Base-by-base conservation (phyloP, 148 eudicot genomes). In the Rhododendron mucronatum region DNA sequence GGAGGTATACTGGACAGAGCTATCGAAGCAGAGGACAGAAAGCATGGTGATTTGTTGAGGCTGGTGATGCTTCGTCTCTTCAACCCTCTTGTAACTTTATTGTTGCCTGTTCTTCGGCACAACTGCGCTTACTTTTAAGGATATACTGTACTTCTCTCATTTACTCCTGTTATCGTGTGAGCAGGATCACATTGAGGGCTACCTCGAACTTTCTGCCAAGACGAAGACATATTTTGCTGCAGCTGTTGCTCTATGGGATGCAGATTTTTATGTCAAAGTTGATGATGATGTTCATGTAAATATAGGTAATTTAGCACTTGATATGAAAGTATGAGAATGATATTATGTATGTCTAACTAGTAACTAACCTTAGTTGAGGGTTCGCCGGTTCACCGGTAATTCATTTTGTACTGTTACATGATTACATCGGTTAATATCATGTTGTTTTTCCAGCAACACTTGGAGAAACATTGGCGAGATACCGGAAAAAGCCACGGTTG, bases 1-100 rank as follows among this genome's bases (percentile, higher is more conserved):
- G 90, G 90, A 59, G 94, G 96, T 59, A 93, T 94, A 85, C 94
- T 95, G 63, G 98, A 95, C 85, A 74, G 92, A 88, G 88, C 92
- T 18, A 87, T 90, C 28, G 91, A 90, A 84, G 90, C 92, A 45
- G 90, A 90, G 75, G 90, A 87, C 82, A 83, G 79, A 83, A 89
- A 90, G 78, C 92, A 90, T 85, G 89, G 90, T 15, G 92, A 90
- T 84, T 87, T 90, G 53, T 82, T 90, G 83, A 87, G 92, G 82
- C 92, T 92, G 91, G 93, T 92, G 80, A 59, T 55, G 44, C 69
- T 69, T 86, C 26, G 2, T 85, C 77, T 30, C 87, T 76, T 81
- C 50, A 57, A 20, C 59, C 14, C 77, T 84, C 63, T 82, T 81
- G 28, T 79, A 71, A 33, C 26, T 44, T 8, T 83, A 10, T 51